Evolutionary conservation across 805 yeast species (phyloP).

Genomic region (Candida chauliodis): DNA sequence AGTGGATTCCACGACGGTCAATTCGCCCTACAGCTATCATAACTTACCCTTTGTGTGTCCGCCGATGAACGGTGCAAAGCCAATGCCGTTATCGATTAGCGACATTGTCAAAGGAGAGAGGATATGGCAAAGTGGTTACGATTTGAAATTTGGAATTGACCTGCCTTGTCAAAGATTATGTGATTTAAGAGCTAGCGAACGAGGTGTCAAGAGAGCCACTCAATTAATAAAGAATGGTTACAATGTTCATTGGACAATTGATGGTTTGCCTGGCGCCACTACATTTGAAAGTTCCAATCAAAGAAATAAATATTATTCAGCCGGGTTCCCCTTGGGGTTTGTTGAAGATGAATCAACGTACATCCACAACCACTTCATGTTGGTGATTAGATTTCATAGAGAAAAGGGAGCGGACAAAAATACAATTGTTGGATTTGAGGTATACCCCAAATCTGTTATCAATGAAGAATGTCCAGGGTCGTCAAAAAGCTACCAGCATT

Average conservation of each 20-base stretch:
- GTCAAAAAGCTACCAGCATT: slow-evolving; percentile 54
- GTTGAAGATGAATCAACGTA: slow-evolving; percentile 42
- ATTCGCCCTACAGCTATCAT: slow-evolving; percentile 72
- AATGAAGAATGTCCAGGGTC: slow-evolving; percentile 74
- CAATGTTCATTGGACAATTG: slow-evolving; percentile 79
- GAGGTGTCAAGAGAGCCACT: slow-evolving; percentile 53
- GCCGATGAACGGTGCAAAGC: slow-evolving; percentile 48
- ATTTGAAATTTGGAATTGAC: slow-evolving; percentile 62
- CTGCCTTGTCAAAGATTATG: slow-evolving; percentile 65
- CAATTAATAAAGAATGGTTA: slow-evolving; percentile 65
- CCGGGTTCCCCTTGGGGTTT: slow-evolving; percentile 85
- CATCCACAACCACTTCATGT: slow-evolving; percentile 75
- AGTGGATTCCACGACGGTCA: slow-evolving; percentile 73
- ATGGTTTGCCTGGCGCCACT: slow-evolving; percentile 85
- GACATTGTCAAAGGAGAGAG: slow-evolving; percentile 81
- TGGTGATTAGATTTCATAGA: slow-evolving; percentile 69
- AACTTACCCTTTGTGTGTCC: slow-evolving; percentile 82
- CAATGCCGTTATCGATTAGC: slow-evolving; percentile 66
- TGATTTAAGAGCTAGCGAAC: slow-evolving; percentile 54
- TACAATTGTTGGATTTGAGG: slow-evolving; percentile 84
- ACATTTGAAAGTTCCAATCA: slow-evolving; percentile 61
- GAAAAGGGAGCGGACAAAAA: slow-evolving; percentile 38
- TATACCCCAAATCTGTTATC: slow-evolving; percentile 77
- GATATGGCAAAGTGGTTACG: slow-evolving; percentile 70
- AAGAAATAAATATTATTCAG: slow-evolving; percentile 67